Evolutionary conservation across 164 flowering plant genomes (phyloP).

Genomic region (Tinospora cordifolia): DNA sequence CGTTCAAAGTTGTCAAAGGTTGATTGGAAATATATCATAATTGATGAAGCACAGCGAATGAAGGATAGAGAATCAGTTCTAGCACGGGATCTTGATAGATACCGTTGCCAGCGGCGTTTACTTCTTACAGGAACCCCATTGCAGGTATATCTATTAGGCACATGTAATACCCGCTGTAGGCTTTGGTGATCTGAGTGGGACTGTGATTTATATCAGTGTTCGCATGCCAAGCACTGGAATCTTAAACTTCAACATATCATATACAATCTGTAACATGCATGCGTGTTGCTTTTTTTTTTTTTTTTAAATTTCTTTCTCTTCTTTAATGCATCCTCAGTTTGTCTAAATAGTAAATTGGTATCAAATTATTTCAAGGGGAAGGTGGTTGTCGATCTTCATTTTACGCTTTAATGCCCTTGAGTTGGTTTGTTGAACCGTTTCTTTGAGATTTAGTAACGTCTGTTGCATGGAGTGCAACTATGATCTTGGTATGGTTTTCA

Average conservation of each 20-base stretch:
- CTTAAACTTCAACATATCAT: neutral
- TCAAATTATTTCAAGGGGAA: no score
- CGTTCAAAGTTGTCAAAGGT: constrained; percentile 89
- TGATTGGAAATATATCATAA: constrained; percentile 98
- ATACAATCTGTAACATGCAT: neutral
- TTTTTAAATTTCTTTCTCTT: no score
- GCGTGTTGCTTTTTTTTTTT: neutral
- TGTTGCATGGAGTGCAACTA: neutral
- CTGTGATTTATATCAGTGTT: neutral
- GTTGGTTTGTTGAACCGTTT: neutral
- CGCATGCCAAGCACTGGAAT: neutral
- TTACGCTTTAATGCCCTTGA: neutral
- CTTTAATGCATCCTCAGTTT: no score
- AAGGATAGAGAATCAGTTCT: constrained; percentile 97
- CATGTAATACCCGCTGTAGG: no score
- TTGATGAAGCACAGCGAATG: constrained; percentile 99
- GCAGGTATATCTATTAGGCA: constrained; percentile 43
- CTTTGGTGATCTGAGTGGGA: neutral
- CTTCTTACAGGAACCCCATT: constrained; percentile 97
- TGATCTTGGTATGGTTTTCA: neutral
- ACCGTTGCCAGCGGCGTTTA: constrained; percentile 88
- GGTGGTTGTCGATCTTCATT: no score
- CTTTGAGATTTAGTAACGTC: no score
- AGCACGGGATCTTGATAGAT: constrained; percentile 97
- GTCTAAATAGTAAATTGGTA: no score